Base-by-base conservation (phyloP, 164 flowering plant genomes). In the Vitis amurensis region DNA sequence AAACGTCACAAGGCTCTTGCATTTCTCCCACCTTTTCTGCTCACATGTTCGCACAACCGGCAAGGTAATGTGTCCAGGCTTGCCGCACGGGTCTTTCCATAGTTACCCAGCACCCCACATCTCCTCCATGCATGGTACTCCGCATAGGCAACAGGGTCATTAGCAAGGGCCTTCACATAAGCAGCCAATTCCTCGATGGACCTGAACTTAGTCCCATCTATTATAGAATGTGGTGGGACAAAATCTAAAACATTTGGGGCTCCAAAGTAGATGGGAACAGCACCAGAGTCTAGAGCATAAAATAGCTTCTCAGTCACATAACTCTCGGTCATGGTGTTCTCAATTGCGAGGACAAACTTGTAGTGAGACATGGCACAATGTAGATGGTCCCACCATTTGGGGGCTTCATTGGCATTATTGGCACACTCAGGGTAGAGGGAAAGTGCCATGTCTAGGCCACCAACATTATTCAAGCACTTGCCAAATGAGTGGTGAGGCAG, bases 301-400 rank as follows among this genome's bases (percentile, higher is more conserved):
- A 91, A 96, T 59, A 96, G 86, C 80, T 96, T 96, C 81, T 96
- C 99, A 0, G 99, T 96, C 63, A 96, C 99, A 62, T 96, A 96
- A 74, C 98, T 91, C 73, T 91, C 99, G 0, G 91, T 88, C 72
- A 69, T 31, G 0, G 99, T 91, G 85, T 96, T 96, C 70, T 96
- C 99, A 19, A 96, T 92, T 16, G 99, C 98, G 0, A 96, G 95
- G 67, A 91, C 98, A 62, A 96, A 96, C 73, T 96, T 96, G 82
- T 96, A 96, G 74, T 93, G 89, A 9, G 99, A 96, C 99, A 96
- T 96, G 67, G 98, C 93, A 81, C 99, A 96, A 55, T 96, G 99
- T 50, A 96, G 79, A 77, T 96, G 99, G 71, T 93, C 98, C 97
- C 95, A 96, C 99, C 99, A 96, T 76, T 80, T 84, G 12, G 95